Evolutionary conservation across 768 basidiomycete species (phyloP).

Genomic region (Tulasnella sp.): DNA sequence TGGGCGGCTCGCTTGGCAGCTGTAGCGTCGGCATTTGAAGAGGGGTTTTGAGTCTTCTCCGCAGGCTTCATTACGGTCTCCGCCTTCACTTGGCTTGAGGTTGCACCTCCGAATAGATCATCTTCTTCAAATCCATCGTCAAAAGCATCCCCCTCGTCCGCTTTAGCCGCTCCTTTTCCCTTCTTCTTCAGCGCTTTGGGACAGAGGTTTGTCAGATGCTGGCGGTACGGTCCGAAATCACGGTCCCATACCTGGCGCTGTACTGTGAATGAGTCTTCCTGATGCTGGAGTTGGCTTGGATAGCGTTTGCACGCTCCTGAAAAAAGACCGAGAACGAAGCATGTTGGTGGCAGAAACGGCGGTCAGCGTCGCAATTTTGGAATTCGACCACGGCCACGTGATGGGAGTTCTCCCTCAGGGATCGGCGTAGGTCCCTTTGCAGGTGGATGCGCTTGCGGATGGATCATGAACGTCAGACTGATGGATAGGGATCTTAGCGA

Average conservation of each 20-base stretch:
- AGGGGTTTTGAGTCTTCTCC: not conserved
- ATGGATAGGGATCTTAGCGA: too few relatives aligned
- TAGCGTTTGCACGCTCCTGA: not conserved
- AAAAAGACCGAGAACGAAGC: not conserved
- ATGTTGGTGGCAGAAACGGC: not conserved
- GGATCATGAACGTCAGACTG: too few relatives aligned
- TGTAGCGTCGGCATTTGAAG: not conserved
- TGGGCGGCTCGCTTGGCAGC: not conserved
- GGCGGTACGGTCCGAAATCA: not conserved
- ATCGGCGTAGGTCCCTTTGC: not conserved
- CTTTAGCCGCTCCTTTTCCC: not conserved
- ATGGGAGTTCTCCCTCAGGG: not conserved
- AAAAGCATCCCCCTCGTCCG: not conserved
- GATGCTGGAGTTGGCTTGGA: not conserved
- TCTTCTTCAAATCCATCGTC: not conserved
- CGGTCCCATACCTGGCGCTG: not conserved
- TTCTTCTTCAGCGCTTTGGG: not conserved
- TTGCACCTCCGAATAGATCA: not conserved
- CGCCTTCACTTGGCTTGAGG: not conserved
- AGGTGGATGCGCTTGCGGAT: too few relatives aligned
- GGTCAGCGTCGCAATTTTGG: not conserved
- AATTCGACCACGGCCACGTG: not conserved
- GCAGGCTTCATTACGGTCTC: not conserved
- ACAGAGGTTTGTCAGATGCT: not conserved
- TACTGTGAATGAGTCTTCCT: not conserved